phyloP scores from a whole-genome alignment of 352 stramenopile genomes.

The Thalassiosira hispida region DNA sequence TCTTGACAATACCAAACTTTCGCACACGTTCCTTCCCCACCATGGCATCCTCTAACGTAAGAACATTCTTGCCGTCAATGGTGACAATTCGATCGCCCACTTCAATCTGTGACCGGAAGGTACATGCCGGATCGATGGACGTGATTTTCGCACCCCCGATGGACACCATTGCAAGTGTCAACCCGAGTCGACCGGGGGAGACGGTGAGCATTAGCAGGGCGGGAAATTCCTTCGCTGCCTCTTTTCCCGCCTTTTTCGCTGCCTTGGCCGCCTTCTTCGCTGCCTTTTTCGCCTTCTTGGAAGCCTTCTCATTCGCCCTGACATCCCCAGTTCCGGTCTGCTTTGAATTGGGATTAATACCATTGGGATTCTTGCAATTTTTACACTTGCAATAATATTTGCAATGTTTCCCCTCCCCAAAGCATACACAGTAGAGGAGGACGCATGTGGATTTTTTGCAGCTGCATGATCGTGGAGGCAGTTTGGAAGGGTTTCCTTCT shows the following conservation, averaged over 20 bases:
- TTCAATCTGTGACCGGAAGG: constrained; percentile 41
- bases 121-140: constrained; percentile 36
- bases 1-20: constrained; percentile 40
- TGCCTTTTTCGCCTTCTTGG: too few species aligned
- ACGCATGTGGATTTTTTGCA: not conserved
- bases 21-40: constrained; percentile 25
- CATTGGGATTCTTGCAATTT: constrained; percentile 2
- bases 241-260: not conserved
- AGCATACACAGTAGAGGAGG: constrained; percentile 2
- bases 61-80: constrained; percentile 49
- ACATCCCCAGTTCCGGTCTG: not conserved
- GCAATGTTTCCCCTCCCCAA: not conserved
- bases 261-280: too few species aligned
- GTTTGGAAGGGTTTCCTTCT: too few species aligned
- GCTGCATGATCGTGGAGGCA: too few species aligned
- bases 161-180: constrained; percentile 3
- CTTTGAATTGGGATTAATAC: not conserved
- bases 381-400: not conserved
- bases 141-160: constrained; percentile 19
- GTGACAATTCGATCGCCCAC: constrained; percentile 52
- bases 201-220: constrained; percentile 30
- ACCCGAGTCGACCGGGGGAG: constrained; percentile 29
- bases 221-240: not conserved
- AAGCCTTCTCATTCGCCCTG: too few species aligned
- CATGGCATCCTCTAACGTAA: constrained; percentile 8